A percentile compares a stretch with the other conserved stretches of the same genome.
phyloP scores from a whole-genome alignment of 176 grass and related monocot species.

The Eremochloa ophiuroides region DNA sequence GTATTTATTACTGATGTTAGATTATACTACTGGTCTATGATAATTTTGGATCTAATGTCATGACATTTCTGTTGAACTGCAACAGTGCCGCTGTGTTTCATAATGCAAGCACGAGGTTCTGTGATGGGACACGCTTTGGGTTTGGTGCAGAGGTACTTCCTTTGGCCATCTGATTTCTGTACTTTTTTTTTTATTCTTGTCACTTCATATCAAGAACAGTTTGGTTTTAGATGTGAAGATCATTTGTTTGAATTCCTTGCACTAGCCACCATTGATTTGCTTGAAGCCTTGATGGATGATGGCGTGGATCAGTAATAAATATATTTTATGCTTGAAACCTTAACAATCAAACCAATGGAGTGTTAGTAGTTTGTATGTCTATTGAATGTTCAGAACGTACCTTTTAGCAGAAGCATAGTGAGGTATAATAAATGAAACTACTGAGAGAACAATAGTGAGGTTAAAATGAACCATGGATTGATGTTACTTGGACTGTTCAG shows the following conservation, averaged over 20 bases:
- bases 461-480: not conserved
- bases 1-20: not conserved
- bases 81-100: slow-evolving; percentile 93
- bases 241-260: not conserved
- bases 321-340: not conserved
- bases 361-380: not conserved
- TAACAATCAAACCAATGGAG: not conserved
- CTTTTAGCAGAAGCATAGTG: not conserved
- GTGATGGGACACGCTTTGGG: slow-evolving; percentile 95
- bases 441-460: not conserved
- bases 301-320: not conserved
- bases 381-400: not conserved
- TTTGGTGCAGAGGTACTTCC: slow-evolving; percentile 82
- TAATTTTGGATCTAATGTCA: not conserved
- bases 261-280: not conserved
- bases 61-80: slow-evolving; percentile 18
- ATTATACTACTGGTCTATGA: not conserved
- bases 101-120: slow-evolving; percentile 96
- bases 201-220: not conserved
- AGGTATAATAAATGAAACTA: not conserved
- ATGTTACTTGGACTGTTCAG: not conserved
- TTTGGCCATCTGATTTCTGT: not conserved
- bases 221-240: not conserved
- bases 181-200: not conserved
- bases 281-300: not conserved